Evolutionary conservation across 192 early-diverging fungal genomes (phyloP).

Genomic region (Linderina pennispora): DNA sequence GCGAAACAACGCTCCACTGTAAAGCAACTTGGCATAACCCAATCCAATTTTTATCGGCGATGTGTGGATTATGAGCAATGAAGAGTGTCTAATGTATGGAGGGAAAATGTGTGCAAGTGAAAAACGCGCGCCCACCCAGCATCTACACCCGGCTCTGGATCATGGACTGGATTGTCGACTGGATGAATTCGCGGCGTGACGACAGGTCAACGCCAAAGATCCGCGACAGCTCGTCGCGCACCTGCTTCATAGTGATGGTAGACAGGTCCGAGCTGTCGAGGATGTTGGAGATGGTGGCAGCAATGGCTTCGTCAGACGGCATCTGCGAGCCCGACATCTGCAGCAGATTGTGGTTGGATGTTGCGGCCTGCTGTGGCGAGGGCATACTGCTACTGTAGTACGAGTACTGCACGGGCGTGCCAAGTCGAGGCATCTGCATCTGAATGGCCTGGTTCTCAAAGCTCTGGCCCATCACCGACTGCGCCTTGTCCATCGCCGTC

Average conservation of each 20-base stretch:
- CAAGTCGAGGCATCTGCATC: too few relatives aligned
- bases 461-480: too few relatives aligned
- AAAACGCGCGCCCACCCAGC: too few relatives aligned
- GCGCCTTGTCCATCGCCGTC: too few relatives aligned
- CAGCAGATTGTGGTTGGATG: slow-evolving; percentile 14
- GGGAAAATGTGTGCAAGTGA: too few relatives aligned
- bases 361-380: slow-evolving; percentile 11
- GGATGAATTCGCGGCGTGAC: slow-evolving; percentile 57
- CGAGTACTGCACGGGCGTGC: too few relatives aligned
- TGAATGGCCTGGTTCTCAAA: too few relatives aligned
- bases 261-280: slow-evolving; percentile 62
- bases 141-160: slow-evolving; percentile 8
- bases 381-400: too few relatives aligned
- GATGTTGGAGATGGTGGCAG: slow-evolving; percentile 56
- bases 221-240: slow-evolving; percentile 61
- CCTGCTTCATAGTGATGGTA: slow-evolving; percentile 72
- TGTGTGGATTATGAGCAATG: too few relatives aligned
- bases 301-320: slow-evolving; percentile 64
- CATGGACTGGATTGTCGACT: slow-evolving; percentile 54
- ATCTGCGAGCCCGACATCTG: slow-evolving; percentile 18
- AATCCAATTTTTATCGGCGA: too few relatives aligned
- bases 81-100: too few relatives aligned
- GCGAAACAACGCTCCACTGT: slow-evolving; percentile 11
- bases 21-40: too few relatives aligned
- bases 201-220: slow-evolving; percentile 67